Evolutionary conservation across 1,284 basidiomycete genomes (phyloP), one percentile per base, ranked within the genome.

Genomic region (Sphaerobolus stellatus): DNA sequence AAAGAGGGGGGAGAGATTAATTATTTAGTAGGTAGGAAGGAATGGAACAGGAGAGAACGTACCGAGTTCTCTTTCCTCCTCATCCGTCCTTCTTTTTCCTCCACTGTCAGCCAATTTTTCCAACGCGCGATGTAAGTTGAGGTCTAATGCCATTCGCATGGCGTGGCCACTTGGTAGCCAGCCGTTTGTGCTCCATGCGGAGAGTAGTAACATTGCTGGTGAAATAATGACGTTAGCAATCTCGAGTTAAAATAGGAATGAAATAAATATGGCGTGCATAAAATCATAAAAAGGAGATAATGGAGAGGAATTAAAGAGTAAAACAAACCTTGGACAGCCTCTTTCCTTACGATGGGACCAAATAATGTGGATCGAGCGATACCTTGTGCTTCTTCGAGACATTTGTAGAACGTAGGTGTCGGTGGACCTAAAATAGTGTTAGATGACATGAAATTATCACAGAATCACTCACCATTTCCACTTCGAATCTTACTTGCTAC

Each of bases 161-260:
- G 94, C 94, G 66, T 96, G 91, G 3, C 92, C 92, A 61, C 89
- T 89, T 5, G 92, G 92, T 34, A 96, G 77, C 94, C 94, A 96
- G 0, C 92, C 92, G 60, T 93, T 94, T 45, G 94, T 93, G 67
- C 88, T 92, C 90, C 94, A 96, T 1, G 93, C 90, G 31, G 92
- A 90, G 50, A 97, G 76, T 41, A 97, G 78, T 5, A 96, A 73
- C 90, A 95, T 94, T 7, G 92, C 92, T 86, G 62, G 57, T 20
- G n/a, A n/a, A n/a, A n/a, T n/a, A n/a, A n/a, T 18, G 22, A 49
- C 16, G 50, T n/a, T 38, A 47, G 47, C 38, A 40, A 25, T 9
- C 38, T 40, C 54, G 18, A 43, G 41, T 57, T 18, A 36, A 52
- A n/a, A 33, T 51, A 28, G 41, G 56, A 40, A 24, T 43, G 61